A percentile compares a stretch with the other conserved stretches of the same genome.
Evolutionary conservation across 805 yeast genomes (phyloP).

Genomic region (Sugiyamaella qingdaonensis): DNA sequence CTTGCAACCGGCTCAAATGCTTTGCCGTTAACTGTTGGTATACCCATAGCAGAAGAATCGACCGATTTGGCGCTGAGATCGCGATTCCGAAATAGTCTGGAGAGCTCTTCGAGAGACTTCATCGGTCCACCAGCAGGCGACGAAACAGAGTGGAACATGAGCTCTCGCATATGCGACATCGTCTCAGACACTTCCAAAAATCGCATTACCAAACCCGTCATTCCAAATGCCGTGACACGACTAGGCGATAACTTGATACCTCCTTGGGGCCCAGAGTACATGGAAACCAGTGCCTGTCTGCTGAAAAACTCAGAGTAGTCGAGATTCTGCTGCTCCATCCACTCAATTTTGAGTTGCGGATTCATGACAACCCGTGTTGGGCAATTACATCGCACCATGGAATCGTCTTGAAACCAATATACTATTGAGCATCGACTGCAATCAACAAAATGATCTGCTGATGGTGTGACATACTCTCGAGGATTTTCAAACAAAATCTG

Average conservation of each 20-base stretch:
- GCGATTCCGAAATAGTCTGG: conserved; percentile 32
- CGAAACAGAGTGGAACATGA: conserved; percentile 52
- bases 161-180: conserved; percentile 63
- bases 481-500: conserved; percentile 45
- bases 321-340: conserved; percentile 57
- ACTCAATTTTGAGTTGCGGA: conserved; percentile 61
- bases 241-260: conserved; percentile 12
- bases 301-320: conserved; percentile 38
- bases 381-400: conserved; percentile 59
- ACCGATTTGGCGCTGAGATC: conserved; percentile 14
- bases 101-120: conserved; percentile 28
- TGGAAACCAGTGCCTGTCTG: conserved; percentile 4
- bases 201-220: conserved; percentile 62
- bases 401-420: conserved; percentile 63
- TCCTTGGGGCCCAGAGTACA: conserved; percentile 1
- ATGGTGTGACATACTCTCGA: conserved; percentile 49
- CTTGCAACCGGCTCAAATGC: neutral
- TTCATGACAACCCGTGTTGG: conserved; percentile 59
- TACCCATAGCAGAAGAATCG: conserved; percentile 1
- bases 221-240: conserved; percentile 51
- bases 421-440: conserved; percentile 47
- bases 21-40: neutral
- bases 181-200: conserved; percentile 72
- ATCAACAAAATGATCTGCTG: conserved; percentile 52
- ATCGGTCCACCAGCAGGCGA: conserved; percentile 24